phyloP scores from a whole-genome alignment of 768 basidiomycete species.

The Macrolepiota fuliginosa region DNA sequence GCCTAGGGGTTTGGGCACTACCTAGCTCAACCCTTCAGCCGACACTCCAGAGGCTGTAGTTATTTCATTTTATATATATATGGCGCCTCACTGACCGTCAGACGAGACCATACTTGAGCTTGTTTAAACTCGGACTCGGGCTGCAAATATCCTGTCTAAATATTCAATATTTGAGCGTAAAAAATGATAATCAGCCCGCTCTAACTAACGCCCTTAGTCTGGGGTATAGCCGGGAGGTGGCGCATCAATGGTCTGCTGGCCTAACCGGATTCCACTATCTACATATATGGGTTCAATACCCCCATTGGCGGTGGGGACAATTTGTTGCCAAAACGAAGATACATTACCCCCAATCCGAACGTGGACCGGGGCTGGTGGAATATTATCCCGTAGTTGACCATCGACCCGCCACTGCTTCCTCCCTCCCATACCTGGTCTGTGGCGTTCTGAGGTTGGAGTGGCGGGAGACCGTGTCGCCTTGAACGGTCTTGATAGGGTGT shows the following conservation, averaged over 20 bases:
- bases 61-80: no score
- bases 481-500: background rate
- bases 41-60: no score
- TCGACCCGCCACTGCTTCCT: background rate
- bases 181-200: no score
- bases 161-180: no score
- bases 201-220: background rate
- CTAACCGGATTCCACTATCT: slow-evolving; percentile 3
- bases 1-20: no score
- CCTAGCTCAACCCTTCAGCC: no score
- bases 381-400: background rate
- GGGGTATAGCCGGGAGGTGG: background rate
- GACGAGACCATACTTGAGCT: no score
- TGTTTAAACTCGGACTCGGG: no score
- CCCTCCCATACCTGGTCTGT: background rate
- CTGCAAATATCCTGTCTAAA: no score
- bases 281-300: background rate
- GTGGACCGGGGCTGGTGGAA: background rate
- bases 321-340: background rate
- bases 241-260: background rate
- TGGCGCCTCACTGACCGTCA: no score
- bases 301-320: background rate
- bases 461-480: background rate
- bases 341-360: background rate
- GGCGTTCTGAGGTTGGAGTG: background rate